Evolutionary conservation across 805 yeast genomes (phyloP), one percentile per base, ranked within the genome.

Genomic region (Saccharomycopsis malanga): DNA sequence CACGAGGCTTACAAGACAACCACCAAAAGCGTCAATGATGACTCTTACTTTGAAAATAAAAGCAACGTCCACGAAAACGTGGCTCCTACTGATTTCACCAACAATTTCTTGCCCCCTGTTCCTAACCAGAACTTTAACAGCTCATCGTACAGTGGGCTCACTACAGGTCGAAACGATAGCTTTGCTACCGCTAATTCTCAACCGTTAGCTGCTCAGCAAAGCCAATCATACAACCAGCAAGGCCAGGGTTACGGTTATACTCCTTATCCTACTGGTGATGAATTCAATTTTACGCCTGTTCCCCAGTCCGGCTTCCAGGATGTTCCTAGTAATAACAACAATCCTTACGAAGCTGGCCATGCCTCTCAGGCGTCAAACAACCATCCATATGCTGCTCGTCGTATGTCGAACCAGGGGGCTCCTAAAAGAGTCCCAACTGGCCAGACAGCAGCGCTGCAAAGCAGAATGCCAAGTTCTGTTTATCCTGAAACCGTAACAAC

Each of bases 211-310:
- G 7, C 6, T 6, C 30, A 27, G 30, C 30, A 7, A 9, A 12
- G 12, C 12, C 30, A 27, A 25, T 15, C 18, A 15, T n/a, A 27
- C 23, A 15, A 40, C 14, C 18, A 12, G 14, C 10, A 21, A 4
- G 22, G 23, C 4, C 18, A 39, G 15, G 14, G 27, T 24, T n/a
- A 42, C 18, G 25, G 24, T 10, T 14, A 25, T 35, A 34, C 42
- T 24, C 48, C 50, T 25, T 46, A 50, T 36, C 48, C 51, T n/a
- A 24, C 44, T 17, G 38, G 32, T 14, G 40, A 46, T 34, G 53
- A 50, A 22, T 50, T 50, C 40, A 44, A 44, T 29, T 48, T 48
- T 39, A 48, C 54, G 17, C 52, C 54, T 10, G 49, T 36, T 9
- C 42, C 46, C 12, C 42, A 30, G 25, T 20, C 32, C 6, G 45